A percentile compares a stretch with the other conserved stretches of the same genome.
phyloP scores from a whole-genome alignment of 73 alveolate species.

The Uronychia setigera region DNA sequence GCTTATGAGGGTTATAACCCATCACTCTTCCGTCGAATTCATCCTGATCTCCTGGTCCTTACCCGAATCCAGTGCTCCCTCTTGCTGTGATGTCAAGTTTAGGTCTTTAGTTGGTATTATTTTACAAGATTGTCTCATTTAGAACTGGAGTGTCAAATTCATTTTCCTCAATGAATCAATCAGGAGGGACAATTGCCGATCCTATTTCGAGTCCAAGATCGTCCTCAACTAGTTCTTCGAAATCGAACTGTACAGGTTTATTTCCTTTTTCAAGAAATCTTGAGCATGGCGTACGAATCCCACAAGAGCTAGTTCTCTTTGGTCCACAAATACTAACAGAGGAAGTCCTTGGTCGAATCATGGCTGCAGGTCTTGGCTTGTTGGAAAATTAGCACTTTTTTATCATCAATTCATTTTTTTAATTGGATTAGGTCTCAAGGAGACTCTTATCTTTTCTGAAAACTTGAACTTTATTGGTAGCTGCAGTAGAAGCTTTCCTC shows the following conservation, averaged over 20 bases:
- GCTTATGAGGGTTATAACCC: not conserved
- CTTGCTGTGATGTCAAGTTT: not conserved
- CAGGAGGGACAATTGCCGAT: not conserved
- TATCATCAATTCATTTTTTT: not conserved
- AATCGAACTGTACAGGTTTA: not conserved
- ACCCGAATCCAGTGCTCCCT: not conserved
- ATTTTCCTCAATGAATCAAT: not conserved
- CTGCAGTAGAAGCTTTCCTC: not conserved
- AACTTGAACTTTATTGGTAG: not conserved
- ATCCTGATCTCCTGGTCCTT: not conserved
- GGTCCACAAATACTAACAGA: not conserved
- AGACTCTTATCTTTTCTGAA: not conserved
- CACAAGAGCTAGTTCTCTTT: not conserved
- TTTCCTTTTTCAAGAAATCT: not conserved
- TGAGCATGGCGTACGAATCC: not conserved
- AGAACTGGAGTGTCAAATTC: not conserved
- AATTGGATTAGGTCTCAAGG: not conserved
- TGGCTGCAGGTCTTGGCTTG: not conserved
- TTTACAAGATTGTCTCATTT: not conserved
- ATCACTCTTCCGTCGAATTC: not conserved
- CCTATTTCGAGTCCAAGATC: not conserved
- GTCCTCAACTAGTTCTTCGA: not conserved
- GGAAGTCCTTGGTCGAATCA: not conserved
- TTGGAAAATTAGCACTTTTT: not conserved
- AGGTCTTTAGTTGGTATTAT: not conserved